Evolutionary conservation across 2,329 filamentous ascomycete genomes (phyloP).

Genomic region (Colletotrichum theobromicola): DNA sequence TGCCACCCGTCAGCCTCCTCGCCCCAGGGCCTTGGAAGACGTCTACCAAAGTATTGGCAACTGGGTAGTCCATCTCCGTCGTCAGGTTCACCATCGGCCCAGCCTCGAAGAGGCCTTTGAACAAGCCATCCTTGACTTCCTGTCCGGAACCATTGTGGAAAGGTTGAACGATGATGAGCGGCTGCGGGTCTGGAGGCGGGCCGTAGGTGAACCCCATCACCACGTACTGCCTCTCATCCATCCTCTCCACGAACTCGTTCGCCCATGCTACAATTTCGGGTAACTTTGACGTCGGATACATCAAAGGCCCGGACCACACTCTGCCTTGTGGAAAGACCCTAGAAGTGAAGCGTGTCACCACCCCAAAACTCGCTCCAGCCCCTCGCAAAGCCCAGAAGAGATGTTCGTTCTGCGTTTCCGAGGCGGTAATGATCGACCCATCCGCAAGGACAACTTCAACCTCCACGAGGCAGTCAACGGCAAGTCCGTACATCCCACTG

Average conservation of each 20-base stretch:
- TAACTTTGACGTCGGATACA: conserved; percentile 30
- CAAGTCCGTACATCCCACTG: conserved; percentile 57
- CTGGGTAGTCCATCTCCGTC: conserved; percentile 44
- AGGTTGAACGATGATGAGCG: conserved; percentile 30
- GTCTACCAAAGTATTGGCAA: conserved; percentile 43
- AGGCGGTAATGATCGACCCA: conserved; percentile 41
- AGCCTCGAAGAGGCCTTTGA: conserved; percentile 40
- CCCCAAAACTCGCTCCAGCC: conserved; percentile 47
- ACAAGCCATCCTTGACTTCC: conserved; percentile 37
- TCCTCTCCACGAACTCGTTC: conserved; percentile 33
- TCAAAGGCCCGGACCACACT: conserved; percentile 33
- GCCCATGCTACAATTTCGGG: conserved; percentile 28
- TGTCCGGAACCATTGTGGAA: conserved; percentile 42
- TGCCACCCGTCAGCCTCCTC: conserved; percentile 44
- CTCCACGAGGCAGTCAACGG: conserved; percentile 45
- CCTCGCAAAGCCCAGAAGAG: conserved; percentile 48
- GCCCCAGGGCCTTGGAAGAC: conserved; percentile 39
- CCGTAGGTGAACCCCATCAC: conserved; percentile 20
- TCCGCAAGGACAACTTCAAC: conserved; percentile 44
- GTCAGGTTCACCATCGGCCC: conserved; percentile 39
- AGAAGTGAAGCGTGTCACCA: conserved; percentile 44
- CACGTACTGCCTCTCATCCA: conserved; percentile 24
- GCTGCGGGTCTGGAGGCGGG: conserved; percentile 31
- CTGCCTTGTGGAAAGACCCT: conserved; percentile 34
- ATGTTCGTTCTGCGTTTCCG: conserved; percentile 44